Base-by-base conservation (phyloP, 2,329 filamentous ascomycete species). In the Ciborinia camelliae region DNA sequence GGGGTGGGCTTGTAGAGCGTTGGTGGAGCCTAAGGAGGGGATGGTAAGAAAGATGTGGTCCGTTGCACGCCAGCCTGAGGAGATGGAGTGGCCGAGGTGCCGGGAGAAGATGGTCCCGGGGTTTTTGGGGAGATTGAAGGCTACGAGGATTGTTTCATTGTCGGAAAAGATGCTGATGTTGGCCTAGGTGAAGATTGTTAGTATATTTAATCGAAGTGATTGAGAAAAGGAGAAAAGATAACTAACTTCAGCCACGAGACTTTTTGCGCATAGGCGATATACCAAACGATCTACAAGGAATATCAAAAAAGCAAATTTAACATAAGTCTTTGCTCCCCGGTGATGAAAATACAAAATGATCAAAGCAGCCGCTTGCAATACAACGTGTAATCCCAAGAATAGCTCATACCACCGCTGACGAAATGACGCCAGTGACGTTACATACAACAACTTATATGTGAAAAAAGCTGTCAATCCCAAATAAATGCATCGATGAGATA, bases 41-140 rank as follows among this genome's bases (percentile, higher is more conserved):
- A 89, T 76, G 1, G 83, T 83, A 64, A 89, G 73, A 74, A 89
- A 89, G 57, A 88, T 79, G 73, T 89, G 87, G 70, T 88, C 84
- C 20, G 84, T 84, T 2, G 86, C 81, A 26, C 78, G 72, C 86
- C 86, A 89, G 48, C 86, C 86, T 57, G 78, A 67, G 5, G 69
- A 72, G 68, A 82, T 79, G 1, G 70, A 77, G 77, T 65, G 75
- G 66, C 65, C 71, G 39, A 69, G 73, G 35, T 70, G 48, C 32
- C 50, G 65, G 14, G 60, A 67, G 14, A 54, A 23, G 14, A 45
- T n/a, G 15, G 55, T 52, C 26, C 20, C 15, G 23, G 69, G 62
- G 54, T 60, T 55, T n/a, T 58, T 37, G 47, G 63, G 35, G 32
- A 74, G 69, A 23, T 52, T 59, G 4, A 67, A 68, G 0, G 79